Evolutionary conservation across 352 stramenopile species (phyloP), one percentile per base, ranked within the genome.

Genomic region (Blastocystis sp.): DNA sequence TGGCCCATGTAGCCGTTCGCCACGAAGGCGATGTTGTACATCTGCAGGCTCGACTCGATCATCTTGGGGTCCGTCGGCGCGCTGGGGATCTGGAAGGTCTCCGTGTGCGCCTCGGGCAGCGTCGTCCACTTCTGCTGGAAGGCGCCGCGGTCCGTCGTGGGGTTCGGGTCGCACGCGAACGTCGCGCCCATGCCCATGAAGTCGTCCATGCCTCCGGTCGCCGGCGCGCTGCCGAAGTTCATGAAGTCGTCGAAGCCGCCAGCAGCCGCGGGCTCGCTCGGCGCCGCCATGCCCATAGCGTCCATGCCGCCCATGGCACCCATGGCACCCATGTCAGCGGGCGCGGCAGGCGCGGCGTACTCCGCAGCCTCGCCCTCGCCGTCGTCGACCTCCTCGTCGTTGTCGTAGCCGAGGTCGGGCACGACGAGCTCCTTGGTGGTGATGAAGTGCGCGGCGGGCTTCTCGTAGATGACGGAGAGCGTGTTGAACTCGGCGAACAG

Each of bases 401-500:
- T 61, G n/a, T 88, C 48, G 54, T 88, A 88, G 91, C 74, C 64
- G 89, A 91, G 11, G 90, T 90, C 42, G 89, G 64, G 0, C 89
- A 68, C 7, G 89, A 90, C 38, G 89, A 90, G 52, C 65, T 94
- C 91, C 59, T 94, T 93, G 65, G 94, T 90, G 10, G 93, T 92
- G 62, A 98, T 95, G 89, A 98, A 98, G 71, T 98, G 93, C 61
- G 97, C 94, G 65, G 94, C 96, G 24, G 94, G 94, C 89, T 97
- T 98, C 79, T 95, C 95, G 92, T 98, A 99, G 34, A 98, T 93
- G 14, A 98, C 95, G 6, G 95, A 94, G 65, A 99, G 92, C 45
- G 96, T 97, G 91, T 99, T 98, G 91, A 98, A 99, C 92, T 98
- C 96, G 76, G 96, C 90, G 80, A 96, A 95, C 68, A 96, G 92